Base-by-base conservation (phyloP, 257 asterid species). In the Plantago ovata region DNA sequence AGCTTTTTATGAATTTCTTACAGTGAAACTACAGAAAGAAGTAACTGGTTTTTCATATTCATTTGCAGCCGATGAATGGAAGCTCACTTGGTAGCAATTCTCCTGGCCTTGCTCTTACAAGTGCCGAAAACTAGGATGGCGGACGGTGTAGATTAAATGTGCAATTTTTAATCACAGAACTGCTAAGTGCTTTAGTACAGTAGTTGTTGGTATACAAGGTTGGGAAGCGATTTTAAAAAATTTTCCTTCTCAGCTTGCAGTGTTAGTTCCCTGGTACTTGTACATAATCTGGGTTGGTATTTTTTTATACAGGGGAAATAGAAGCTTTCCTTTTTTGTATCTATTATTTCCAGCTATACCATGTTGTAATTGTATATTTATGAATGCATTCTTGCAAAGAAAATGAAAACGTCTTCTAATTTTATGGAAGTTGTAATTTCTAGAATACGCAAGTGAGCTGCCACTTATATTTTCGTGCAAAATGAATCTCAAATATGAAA, bases 81-180 rank as follows among this genome's bases (percentile, higher is more conserved):
- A 73, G 74, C 66, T 63, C 75, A 46, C 85, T 85, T 15, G 83
- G 78, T 44, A 89, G 77, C 44, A 79, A 77, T 47, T 69, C 77
- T n/a, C 70, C 81, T 3, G 86, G 75, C 20, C 64, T 69, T 18
- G 70, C 76, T 24, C 81, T 89, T 32, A 18, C 83, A 56, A 66
- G 61, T 33, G 43, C 84, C 15, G 59, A 76, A 66, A 89, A 74
- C 61, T 79, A 79, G 78, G 21, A 41, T 8, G 12, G 44, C 46
- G 14, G 15, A 23, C 41, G 9, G 9, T 24, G 21, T 57, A n/a
- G 36, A 53, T 36, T 48, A 46, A 54, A 32, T 38, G 50, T 24
- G 55, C 22, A 53, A 56, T 15, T 12, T 61, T 38, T 16, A 42
- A 44, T 55, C 52, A 41, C 38, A 10, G 55, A 21, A 42, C 40